These are phyloP conservation scores for Fusarium aywerte DNA, from an alignment of 2,329 filamentous ascomycete species.

Conservation along the genomic window DNA sequence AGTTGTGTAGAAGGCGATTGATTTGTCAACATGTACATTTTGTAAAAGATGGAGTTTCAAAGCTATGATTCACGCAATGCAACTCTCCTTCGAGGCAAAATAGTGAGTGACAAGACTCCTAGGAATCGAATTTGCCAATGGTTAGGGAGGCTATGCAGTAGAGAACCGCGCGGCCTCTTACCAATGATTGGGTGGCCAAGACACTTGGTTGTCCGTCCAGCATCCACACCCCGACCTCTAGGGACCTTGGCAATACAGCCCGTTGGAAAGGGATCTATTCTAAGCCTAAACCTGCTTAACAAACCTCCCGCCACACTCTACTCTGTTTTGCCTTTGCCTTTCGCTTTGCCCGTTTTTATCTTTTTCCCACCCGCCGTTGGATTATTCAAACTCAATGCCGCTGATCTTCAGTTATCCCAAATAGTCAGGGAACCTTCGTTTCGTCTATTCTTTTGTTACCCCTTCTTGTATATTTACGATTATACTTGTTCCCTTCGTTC, in stretches of 20 bases:
- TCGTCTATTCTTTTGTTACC: background rate
- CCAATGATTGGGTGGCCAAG: constrained; percentile 26
- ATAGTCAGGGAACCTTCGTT: background rate
- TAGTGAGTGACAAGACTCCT: background rate
- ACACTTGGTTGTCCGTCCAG: constrained; percentile 31
- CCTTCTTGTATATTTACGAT: constrained; percentile 6
- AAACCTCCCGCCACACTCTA: constrained; percentile 35
- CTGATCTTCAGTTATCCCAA: constrained; percentile 15
- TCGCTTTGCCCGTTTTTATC: background rate
- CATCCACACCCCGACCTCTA: constrained; percentile 32
- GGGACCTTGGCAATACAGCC: constrained; percentile 22
- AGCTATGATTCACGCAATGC: constrained; percentile 3
- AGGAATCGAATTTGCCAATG: background rate
- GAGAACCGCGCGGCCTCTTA: constrained; percentile 35
- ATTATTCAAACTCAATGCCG: constrained; percentile 21
- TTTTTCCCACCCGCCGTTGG: background rate
- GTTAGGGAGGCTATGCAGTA: constrained; percentile 33
- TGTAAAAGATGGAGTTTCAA: constrained; percentile 8
- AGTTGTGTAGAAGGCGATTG: background rate
- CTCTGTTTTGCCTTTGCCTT: constrained; percentile 23
- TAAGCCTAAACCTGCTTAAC: constrained; percentile 5
- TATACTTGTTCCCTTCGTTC: background rate
- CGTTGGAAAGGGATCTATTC: constrained; percentile 9
- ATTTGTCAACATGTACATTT: constrained; percentile 15
- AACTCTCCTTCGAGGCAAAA: background rate